Base-by-base conservation (phyloP, 2,329 filamentous ascomycete species). In the Aspergillus clavatus region DNA sequence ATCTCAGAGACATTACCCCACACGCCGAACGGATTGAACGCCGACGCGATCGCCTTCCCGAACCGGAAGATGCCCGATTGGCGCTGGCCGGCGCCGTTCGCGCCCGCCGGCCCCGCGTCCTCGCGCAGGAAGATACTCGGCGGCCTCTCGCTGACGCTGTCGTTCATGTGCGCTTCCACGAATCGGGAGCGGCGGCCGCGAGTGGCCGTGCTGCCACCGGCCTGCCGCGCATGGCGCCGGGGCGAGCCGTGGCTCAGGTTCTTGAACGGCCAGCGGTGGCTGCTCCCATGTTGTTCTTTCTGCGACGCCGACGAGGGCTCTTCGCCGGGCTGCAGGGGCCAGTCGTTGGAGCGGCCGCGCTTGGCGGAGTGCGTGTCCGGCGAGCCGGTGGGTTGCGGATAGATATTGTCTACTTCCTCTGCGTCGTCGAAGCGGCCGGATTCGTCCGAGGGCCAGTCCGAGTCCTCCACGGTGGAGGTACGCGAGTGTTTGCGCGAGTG, bases 141-240 rank as follows among this genome's bases (percentile, higher is more conserved):
- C 22, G 88, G 88, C 47, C 76, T 79, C 47, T 81, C 77, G 59
- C 86, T 90, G 24, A 80, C 74, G 53, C 86, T 82, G 66, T 94
- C 87, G 60, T 84, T 88, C 87, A 95, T 91, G 59, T 85, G 91
- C 31, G 86, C 89, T 69, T 95, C 89, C 28, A 79, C 67, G 54
- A 85, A 85, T 43, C 70, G 84, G 59, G 78, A 94, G 74, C 69
- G 81, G 63, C 71, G 80, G 72, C 55, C 68, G 48, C 70, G 62
- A 47, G 68, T 44, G 49, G 48, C 57, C 14, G 46, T 24, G 14
- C 12, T 14, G 16, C 21, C 19, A 18, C 29, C 45, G 14, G 27
- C 40, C 22, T 31, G 38, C 2, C 44, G 53, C 14, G n/a, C 36
- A 31, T 40, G 37, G 29, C 47, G 43, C n/a, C 43, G 38, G 14